Evolutionary conservation across 768 basidiomycete genomes (phyloP).

Genomic region (Paxillus involutus): DNA sequence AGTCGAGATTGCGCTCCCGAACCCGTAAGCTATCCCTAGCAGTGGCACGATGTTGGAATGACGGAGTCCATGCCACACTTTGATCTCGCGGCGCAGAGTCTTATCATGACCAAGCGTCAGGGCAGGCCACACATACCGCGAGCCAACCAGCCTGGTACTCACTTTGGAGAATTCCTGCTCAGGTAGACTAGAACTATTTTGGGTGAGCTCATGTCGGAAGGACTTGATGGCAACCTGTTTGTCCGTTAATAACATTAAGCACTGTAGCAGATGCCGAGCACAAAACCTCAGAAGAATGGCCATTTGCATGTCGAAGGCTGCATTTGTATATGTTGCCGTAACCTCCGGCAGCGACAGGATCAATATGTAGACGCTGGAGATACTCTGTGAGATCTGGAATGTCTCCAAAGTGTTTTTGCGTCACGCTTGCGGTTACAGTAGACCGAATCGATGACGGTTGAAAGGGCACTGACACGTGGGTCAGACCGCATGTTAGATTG

Average conservation of each 20-base stretch:
- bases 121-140: neutral
- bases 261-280: neutral
- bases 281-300: neutral
- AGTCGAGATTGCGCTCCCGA: slow-evolving; percentile 7
- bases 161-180: neutral
- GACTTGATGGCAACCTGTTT: neutral
- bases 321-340: neutral
- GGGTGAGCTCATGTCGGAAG: neutral
- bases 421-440: neutral
- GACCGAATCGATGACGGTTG: neutral
- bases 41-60: slow-evolving; percentile 20
- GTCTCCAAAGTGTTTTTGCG: neutral
- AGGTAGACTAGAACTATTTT: neutral
- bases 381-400: neutral
- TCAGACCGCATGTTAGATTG: neutral
- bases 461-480: neutral
- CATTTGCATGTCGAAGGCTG: neutral
- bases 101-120: neutral
- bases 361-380: neutral
- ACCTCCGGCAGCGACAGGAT: neutral
- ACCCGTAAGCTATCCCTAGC: slow-evolving; percentile 9
- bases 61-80: slow-evolving; percentile 16
- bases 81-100: slow-evolving; percentile 18
- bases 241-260: neutral
- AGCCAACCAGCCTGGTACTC: neutral